These are phyloP conservation scores for Cyberlindnera mrakii DNA, from an alignment of 805 yeast species.

Conservation along the genomic window DNA sequence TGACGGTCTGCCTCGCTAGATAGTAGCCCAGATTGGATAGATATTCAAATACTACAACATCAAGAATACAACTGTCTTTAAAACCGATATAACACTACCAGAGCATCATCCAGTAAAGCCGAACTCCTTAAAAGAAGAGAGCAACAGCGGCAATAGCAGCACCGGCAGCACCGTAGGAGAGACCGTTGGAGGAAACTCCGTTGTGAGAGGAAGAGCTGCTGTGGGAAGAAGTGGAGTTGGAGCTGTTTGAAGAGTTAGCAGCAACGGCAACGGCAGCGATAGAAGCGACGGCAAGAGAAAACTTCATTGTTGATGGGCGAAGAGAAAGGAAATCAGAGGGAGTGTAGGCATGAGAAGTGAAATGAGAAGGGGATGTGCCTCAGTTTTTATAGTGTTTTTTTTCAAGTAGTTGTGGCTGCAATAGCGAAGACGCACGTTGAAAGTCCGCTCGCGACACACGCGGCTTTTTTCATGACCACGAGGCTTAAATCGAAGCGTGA, in stretches of 20 bases:
- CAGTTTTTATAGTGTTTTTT: too few species aligned
- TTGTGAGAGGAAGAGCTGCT: constrained; percentile 1
- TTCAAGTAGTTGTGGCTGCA: too few species aligned
- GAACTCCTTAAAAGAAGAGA: constrained; percentile 3
- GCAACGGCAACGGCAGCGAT: constrained; percentile 6
- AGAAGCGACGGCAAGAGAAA: constrained; percentile 4
- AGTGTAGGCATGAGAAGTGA: neutral
- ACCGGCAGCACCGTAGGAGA: constrained; percentile 5
- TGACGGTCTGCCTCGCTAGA: too few species aligned
- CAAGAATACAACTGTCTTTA: too few species aligned
- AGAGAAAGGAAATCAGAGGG: neutral
- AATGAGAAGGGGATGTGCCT: neutral
- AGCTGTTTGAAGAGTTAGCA: constrained; percentile 5
- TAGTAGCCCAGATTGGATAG: too few species aligned
- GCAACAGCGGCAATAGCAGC: constrained; percentile 9
- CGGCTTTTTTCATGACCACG: too few species aligned
- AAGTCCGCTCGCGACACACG: too few species aligned
- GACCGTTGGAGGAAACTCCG: neutral
- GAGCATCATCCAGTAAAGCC: too few species aligned
- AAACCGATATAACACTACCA: too few species aligned
- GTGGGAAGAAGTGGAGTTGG: neutral
- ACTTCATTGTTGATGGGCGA: constrained; percentile 1
- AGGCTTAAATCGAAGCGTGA: too few species aligned
- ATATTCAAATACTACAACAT: too few species aligned
- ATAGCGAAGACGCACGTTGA: too few species aligned